Conservation (phyloP, 345 rosid species). For the Salix koriyanagi region DNA sequence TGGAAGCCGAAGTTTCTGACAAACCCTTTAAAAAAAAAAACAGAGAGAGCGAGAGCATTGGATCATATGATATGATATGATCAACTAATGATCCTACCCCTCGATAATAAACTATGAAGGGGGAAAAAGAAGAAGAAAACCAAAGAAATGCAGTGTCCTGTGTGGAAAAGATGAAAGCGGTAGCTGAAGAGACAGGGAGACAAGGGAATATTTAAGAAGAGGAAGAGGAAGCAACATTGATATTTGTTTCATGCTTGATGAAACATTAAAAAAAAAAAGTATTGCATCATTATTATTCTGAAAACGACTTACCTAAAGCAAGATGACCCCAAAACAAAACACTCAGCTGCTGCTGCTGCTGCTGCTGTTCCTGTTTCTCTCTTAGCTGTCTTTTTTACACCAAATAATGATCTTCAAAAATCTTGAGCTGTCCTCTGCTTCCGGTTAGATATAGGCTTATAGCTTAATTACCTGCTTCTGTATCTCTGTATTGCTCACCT, state of each 20-base stretch:
- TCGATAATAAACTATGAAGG: background rate
- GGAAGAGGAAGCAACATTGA: background rate
- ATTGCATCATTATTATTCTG: conserved; percentile 32
- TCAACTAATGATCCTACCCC: too few species aligned
- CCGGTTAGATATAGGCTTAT: conserved; percentile 2
- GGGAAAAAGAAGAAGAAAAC: conserved; percentile 10
- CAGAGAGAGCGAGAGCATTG: background rate
- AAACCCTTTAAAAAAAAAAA: background rate
- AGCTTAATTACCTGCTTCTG: background rate
- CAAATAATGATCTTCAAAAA: conserved; percentile 1
- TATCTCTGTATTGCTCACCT: background rate
- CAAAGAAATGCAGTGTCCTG: conserved; percentile 6
- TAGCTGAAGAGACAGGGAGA: conserved; percentile 39
- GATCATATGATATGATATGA: background rate
- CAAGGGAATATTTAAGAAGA: conserved; percentile 18
- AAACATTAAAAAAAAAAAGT: background rate
- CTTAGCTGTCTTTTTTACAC: conserved; percentile 26
- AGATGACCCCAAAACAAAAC: background rate
- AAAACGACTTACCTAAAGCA: conserved; percentile 48
- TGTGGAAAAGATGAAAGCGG: conserved; percentile 37
- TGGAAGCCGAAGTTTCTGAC: conserved; percentile 40
- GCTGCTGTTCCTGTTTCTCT: background rate
- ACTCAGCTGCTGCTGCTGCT: background rate
- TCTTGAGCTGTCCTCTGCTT: background rate
- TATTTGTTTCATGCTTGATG: conserved; percentile 1